These are phyloP conservation scores for Saturnispora diversa DNA, from an alignment of 805 yeast genomes.

Conservation along the genomic window DNA sequence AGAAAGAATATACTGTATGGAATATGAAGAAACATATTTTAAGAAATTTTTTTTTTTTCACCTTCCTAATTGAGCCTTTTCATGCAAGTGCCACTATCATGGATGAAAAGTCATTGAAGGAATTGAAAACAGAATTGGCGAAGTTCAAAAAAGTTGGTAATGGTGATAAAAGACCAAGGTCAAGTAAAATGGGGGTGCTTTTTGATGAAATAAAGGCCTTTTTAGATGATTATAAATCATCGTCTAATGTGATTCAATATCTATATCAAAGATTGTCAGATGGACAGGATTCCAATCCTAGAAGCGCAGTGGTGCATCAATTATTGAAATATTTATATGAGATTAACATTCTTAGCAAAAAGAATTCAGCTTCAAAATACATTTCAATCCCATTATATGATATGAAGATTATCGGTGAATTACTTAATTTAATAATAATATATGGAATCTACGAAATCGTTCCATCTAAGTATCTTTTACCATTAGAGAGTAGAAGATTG, in stretches of 20 bases:
- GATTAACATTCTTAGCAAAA: constrained; percentile 34
- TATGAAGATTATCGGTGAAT: constrained; percentile 59
- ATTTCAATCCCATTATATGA: constrained; percentile 77
- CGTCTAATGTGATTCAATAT: constrained; percentile 9
- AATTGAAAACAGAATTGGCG: constrained; percentile 20
- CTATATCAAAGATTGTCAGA: constrained; percentile 6
- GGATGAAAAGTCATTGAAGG: constrained; percentile 12
- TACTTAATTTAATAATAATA: constrained; percentile 56
- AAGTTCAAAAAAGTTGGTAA: constrained; percentile 21
- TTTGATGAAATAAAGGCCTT: constrained; percentile 24
- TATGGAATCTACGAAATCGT: constrained; percentile 66
- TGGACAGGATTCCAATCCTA: constrained; percentile 2
- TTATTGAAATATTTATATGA: constrained; percentile 32
- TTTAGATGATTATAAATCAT: constrained; percentile 11
- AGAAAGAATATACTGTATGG: too few species aligned
- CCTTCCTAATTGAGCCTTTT: neutral
- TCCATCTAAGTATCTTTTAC: constrained; percentile 51
- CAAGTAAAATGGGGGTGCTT: constrained; percentile 28
- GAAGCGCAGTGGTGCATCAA: constrained; percentile 27
- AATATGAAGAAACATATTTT: constrained; percentile 5
- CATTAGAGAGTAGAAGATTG: constrained; percentile 50
- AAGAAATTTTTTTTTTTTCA: neutral
- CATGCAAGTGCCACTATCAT: too few species aligned
- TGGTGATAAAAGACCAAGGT: constrained; percentile 21
- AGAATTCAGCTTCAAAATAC: constrained; percentile 26